Evolutionary conservation across 1,139 yeast genomes (phyloP).

Genomic region (Yamadazyma membranifaciens): DNA sequence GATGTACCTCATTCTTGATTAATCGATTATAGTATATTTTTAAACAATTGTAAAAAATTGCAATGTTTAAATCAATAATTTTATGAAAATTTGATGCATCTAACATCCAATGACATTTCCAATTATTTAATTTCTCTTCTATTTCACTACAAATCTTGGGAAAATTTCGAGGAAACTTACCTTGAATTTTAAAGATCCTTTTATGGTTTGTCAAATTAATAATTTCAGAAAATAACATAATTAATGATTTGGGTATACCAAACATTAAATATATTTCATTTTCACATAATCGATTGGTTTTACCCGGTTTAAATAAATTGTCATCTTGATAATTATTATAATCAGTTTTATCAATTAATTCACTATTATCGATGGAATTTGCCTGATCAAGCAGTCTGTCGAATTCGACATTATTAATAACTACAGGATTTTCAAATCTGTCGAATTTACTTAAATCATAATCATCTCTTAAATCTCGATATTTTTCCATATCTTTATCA

Average conservation of each 20-base stretch:
- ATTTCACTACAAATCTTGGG: constrained; percentile 55
- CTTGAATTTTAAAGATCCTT: constrained; percentile 42
- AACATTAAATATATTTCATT: constrained; percentile 39
- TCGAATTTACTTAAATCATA: constrained; percentile 28
- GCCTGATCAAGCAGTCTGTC: neutral
- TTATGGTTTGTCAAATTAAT: constrained; percentile 53
- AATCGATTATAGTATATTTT: constrained; percentile 45
- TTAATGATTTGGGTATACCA: constrained; percentile 48
- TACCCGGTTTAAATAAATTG: constrained; percentile 9
- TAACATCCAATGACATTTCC: constrained; percentile 46
- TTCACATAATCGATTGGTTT: constrained; percentile 9
- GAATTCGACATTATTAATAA: neutral
- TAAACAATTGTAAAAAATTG: constrained; percentile 43
- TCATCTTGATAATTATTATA: constrained; percentile 13
- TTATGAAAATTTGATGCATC: constrained; percentile 31
- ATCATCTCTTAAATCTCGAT: constrained; percentile 35
- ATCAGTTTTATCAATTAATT: constrained; percentile 11
- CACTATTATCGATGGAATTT: neutral
- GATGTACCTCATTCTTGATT: constrained; percentile 38
- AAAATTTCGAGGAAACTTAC: constrained; percentile 52
- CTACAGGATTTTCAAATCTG: constrained; percentile 5
- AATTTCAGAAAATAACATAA: constrained; percentile 44
- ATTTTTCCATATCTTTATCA: constrained; percentile 28
- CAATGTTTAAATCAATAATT: constrained; percentile 34
- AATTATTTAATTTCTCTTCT: constrained; percentile 47